Evolutionary conservation across 805 yeast species (phyloP).

Genomic region (Candida tibetensis): DNA sequence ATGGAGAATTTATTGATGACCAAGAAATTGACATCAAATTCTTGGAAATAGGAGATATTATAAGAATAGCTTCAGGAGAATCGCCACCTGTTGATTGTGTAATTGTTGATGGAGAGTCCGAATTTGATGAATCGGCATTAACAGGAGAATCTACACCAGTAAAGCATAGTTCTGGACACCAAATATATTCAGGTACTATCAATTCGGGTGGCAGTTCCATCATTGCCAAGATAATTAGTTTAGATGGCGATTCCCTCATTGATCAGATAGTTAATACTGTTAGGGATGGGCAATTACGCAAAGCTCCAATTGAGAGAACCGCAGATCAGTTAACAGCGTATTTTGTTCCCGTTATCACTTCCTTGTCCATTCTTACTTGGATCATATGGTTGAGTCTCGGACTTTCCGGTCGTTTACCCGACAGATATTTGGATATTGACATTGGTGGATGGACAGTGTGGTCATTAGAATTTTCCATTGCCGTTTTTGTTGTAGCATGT

Average conservation of each 20-base stretch:
- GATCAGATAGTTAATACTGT: slow-evolving; percentile 71
- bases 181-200: slow-evolving; percentile 69
- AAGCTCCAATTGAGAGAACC: slow-evolving; percentile 69
- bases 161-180: slow-evolving; percentile 56
- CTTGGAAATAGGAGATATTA: slow-evolving; percentile 51
- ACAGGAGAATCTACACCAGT: slow-evolving; percentile 66
- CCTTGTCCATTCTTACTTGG: slow-evolving; percentile 64
- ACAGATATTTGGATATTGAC: slow-evolving; percentile 55
- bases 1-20: slow-evolving; percentile 23
- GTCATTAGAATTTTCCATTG: slow-evolving; percentile 74
- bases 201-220: slow-evolving; percentile 57
- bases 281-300: slow-evolving; percentile 66
- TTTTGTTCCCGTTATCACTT: slow-evolving; percentile 68
- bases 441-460: slow-evolving; percentile 75
- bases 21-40: slow-evolving; percentile 37
- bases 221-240: slow-evolving; percentile 52
- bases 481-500: slow-evolving; percentile 80
- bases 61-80: slow-evolving; percentile 51
- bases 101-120: slow-evolving; percentile 43
- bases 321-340: slow-evolving; percentile 69
- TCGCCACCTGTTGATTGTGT: slow-evolving; percentile 61
- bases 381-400: slow-evolving; percentile 65
- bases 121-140: slow-evolving; percentile 60
- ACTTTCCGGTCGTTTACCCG: slow-evolving; percentile 51
- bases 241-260: slow-evolving; percentile 62